Evolutionary conservation across 192 early-diverging fungal species (phyloP), one percentile per base, ranked within the genome.

Genomic region (Coemansia sp.): DNA sequence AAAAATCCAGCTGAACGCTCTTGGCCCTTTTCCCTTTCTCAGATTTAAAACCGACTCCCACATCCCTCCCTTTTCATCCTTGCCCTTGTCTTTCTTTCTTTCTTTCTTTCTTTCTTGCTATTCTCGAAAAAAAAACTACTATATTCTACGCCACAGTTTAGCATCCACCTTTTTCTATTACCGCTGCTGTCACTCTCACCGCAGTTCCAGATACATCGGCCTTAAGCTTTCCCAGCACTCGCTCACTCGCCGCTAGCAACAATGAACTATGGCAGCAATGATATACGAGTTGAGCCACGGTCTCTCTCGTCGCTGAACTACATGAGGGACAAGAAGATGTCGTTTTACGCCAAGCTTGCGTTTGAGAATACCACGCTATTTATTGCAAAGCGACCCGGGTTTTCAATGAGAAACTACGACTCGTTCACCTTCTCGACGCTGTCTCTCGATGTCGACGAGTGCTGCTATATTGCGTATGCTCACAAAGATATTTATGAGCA

Each of bases 301-400:
- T 55, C 52, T 28, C 52, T 55, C 6, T 10, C 52, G 6, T 26
- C 52, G 52, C 52, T 55, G 14, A 55, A 55, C 28, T 28, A 55
- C 26, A 55, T 55, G 52, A 55, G 52, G 26, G 13, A 33, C 4
- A 5, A 31, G 4, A 55, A 28, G 16, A 55, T 55, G 52, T 31
- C 52, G 28, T 55, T 55, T 16, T 55, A 55, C 14, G 28, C 28
- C 28, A 55, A 55, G 6, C 52, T 55, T 13, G 14, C 7, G 26
- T 55, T 55, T 55, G 52, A 55, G 14, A 55, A 55, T 26, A 55
- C 31, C 31, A 31, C 13, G 3, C 14, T 55, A 55, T 55, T 26
- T 12, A 55, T 55, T 55, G 52, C 52, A 16, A 55, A 55, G 26
- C 52, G 52, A 7, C 52, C 52, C 13, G 52, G 52, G 7, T 55